Evolutionary conservation across 2,329 filamentous ascomycete genomes (phyloP), one percentile per base, ranked within the genome.

Genomic region (Colletotrichum paranaense): DNA sequence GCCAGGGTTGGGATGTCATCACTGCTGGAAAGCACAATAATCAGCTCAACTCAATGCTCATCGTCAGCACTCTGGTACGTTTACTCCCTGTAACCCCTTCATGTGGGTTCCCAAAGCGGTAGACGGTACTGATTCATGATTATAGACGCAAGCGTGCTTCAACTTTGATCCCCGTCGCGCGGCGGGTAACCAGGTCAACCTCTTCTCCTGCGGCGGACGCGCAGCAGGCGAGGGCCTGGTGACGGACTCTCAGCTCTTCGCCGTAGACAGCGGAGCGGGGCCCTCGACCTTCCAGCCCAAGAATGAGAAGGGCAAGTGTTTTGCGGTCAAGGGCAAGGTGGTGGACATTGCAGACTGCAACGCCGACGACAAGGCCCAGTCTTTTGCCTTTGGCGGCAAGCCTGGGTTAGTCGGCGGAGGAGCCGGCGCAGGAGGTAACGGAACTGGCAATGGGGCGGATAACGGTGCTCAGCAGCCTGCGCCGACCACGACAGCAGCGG

Each of bases 141-240:
- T 3, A 8, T 26, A 75, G 74, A 91, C 89, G 1, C 85, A 90
- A 78, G 89, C 88, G 56, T 91, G 89, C 77, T 81, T 90, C 76
- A 91, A 89, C 81, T 89, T 89, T 73, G 89, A 91, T 75, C 84
- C 85, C 5, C 84, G 88, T 59, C 84, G 88, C 32, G 79, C 82
- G 0, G 81, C 83, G 2, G 88, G 87, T 12, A 86, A 87, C 76
- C 88, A 89, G 75, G 87, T 89, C 16, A 76, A 87, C 42, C 82
- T 91, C 28, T 91, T 91, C 76, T 89, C 89, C 12, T 91, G 89
- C 74, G 89, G 89, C 63, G 89, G 89, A 19, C 83, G 88, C 52
- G 88, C 88, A 24, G 89, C 88, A 72, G 89, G 89, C 57, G 80
- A 84, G 24, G 88, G 88, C 16, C 75, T 79, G 5, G 86, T 88